A percentile compares a stretch with the other conserved stretches of the same genome.
Evolutionary conservation across 139 green algal genomes (phyloP).

Genomic region (Coelastrella sp.): DNA sequence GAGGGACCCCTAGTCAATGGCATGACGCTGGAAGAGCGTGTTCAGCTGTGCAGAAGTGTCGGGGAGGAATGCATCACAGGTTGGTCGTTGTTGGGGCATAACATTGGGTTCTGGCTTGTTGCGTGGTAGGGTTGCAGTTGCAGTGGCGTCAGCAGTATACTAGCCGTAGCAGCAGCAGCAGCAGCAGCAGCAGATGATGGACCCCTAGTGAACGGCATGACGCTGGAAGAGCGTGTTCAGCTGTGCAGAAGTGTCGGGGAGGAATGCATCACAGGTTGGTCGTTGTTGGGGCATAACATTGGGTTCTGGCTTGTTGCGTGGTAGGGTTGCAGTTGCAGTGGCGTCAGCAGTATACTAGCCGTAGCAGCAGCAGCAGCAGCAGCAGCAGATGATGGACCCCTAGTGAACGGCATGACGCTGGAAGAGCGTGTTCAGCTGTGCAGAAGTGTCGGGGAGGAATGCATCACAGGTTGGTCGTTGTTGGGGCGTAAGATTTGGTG

Average conservation of each 20-base stretch:
- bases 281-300: no score
- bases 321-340: not conserved
- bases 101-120: no score
- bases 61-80: conserved; percentile 9
- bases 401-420: conserved; percentile 32
- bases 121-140: not conserved
- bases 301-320: no score
- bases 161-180: not conserved
- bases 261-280: not conserved
- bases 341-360: no score
- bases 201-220: conserved; percentile 23
- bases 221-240: conserved; percentile 19
- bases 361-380: not conserved
- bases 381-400: not conserved
- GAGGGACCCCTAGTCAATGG: conserved; percentile 25
- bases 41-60: conserved; percentile 1
- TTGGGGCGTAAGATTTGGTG: no score
- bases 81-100: not conserved
- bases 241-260: conserved; percentile 9
- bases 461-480: not conserved
- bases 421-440: conserved; percentile 27
- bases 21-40: conserved; percentile 19
- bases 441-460: not conserved
- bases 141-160: no score
- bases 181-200: conserved; percentile 23